phyloP scores from a whole-genome alignment of 2,329 filamentous ascomycete species.

The Paecilomyces sp. region DNA sequence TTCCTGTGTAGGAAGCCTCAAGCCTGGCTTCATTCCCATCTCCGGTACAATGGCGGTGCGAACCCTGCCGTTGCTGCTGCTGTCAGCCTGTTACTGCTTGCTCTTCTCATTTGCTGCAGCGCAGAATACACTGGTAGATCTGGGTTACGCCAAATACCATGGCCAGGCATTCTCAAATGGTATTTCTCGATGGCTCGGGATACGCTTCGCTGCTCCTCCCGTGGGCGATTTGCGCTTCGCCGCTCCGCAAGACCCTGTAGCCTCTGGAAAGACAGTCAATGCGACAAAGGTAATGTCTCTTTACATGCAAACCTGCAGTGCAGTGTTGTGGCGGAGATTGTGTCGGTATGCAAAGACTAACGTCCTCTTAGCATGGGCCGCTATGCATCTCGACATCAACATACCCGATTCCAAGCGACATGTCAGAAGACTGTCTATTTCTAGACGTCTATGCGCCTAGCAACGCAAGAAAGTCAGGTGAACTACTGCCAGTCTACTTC shows the following conservation, averaged over 20 bases:
- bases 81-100: neutral
- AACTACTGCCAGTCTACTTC: conserved; percentile 58
- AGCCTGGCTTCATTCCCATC: neutral
- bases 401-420: conserved; percentile 52
- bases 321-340: neutral
- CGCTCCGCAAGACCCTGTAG: conserved; percentile 56
- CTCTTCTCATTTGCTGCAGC: conserved; percentile 15
- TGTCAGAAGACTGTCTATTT: conserved; percentile 36
- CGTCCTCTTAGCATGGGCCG: conserved; percentile 25
- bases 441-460: conserved; percentile 35
- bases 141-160: conserved; percentile 61
- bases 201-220: conserved; percentile 67
- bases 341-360: conserved; percentile 5
- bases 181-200: conserved; percentile 64
- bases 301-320: neutral
- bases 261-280: conserved; percentile 38
- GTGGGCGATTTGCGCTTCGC: conserved; percentile 59
- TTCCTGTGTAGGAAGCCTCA: neutral
- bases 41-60: neutral
- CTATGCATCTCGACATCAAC: conserved; percentile 62
- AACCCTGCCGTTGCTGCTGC: conserved; percentile 8
- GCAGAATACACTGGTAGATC: conserved; percentile 43
- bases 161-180: conserved; percentile 51
- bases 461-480: conserved; percentile 19
- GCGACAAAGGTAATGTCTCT: conserved; percentile 46